phyloP scores from a whole-genome alignment of 73 alveolate species.

The Paramecium sexaurelia region DNA sequence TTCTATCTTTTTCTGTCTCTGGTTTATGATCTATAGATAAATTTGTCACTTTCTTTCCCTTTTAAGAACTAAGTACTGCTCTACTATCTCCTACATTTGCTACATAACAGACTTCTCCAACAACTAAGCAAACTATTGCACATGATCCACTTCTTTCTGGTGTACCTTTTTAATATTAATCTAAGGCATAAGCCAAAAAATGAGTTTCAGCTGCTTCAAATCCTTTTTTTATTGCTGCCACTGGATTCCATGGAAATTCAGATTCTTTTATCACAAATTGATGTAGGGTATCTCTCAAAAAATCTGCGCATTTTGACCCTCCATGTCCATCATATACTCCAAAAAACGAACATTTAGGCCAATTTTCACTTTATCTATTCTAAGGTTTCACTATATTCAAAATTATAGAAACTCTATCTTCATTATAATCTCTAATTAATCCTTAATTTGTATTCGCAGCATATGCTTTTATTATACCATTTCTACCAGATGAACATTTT shows the following conservation, averaged over 20 bases:
- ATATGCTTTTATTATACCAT: constrained; percentile 90
- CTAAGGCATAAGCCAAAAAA: constrained; percentile 86
- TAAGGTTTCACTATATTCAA: constrained; percentile 84
- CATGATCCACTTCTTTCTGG: constrained; percentile 97
- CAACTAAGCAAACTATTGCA: constrained; percentile 86
- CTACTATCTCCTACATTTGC: constrained; percentile 98
- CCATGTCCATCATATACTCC: constrained; percentile 99
- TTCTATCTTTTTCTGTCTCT: constrained; percentile 86
- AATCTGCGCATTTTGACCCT: constrained; percentile 96
- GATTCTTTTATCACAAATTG: constrained; percentile 73
- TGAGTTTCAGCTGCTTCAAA: constrained; percentile 89
- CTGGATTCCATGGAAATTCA: constrained; percentile 82
- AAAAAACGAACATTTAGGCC: constrained; percentile 97
- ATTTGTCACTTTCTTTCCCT: constrained; percentile 74
- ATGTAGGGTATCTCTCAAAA: constrained; percentile 93
- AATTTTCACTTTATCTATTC: constrained; percentile 63
- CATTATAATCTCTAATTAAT: constrained; percentile 93
- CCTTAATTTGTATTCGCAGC: constrained; percentile 98
- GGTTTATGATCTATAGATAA: constrained; percentile 97
- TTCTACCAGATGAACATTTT: constrained; percentile 83
- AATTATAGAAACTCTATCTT: constrained; percentile 94
- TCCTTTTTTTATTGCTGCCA: constrained; percentile 90
- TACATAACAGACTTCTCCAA: constrained; percentile 88
- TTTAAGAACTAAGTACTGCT: constrained; percentile 81
- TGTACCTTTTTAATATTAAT: constrained; percentile 72